Conservation (phyloP, 2,329 filamentous ascomycete species). For the Basipetospora chlamydospora region DNA sequence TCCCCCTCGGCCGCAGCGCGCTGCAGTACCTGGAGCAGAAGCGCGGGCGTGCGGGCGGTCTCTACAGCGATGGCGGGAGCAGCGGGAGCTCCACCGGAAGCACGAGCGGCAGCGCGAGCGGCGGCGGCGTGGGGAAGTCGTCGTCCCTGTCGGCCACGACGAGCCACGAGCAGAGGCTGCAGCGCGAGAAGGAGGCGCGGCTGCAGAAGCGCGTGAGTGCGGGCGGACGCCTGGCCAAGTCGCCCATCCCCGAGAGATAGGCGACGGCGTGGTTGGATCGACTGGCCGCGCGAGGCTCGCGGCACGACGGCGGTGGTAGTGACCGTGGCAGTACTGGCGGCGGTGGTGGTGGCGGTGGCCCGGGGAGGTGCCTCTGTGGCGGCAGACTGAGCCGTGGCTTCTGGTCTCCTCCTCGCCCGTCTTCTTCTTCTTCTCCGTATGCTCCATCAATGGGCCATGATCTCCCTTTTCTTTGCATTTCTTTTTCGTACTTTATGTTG, state of each 20-base stretch:
- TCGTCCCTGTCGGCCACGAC: conserved; percentile 24
- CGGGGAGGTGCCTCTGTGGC: too few relatives aligned
- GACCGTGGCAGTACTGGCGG: not conserved
- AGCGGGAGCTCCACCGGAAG: too few relatives aligned
- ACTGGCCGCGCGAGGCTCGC: not conserved
- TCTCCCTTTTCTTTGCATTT: conserved; percentile 1
- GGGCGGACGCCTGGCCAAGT: conserved; percentile 55
- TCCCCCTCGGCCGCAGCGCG: conserved; percentile 69
- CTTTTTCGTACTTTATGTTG: too few relatives aligned
- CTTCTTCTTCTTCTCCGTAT: not conserved
- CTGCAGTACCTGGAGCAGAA: conserved; percentile 77
- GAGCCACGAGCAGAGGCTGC: conserved; percentile 16
- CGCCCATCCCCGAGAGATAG: conserved; percentile 48
- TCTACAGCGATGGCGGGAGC: conserved; percentile 34
- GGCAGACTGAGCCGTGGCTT: too few relatives aligned
- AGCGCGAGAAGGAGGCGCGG: conserved; percentile 51
- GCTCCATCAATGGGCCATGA: not conserved
- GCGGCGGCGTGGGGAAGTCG: conserved; percentile 29
- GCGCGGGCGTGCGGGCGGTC: conserved; percentile 29
- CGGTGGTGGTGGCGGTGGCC: too few relatives aligned
- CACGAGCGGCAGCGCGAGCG: too few relatives aligned
- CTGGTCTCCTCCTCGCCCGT: too few relatives aligned
- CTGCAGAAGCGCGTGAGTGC: conserved; percentile 69
- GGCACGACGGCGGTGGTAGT: not conserved
- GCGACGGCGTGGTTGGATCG: conserved; percentile 17